Percentiles rank a stretch among this genome's conserved stretches.
These are phyloP conservation scores for Fagopyrum esculentum DNA, from an alignment of 148 eudicot genomes.

Conservation along the genomic window DNA sequence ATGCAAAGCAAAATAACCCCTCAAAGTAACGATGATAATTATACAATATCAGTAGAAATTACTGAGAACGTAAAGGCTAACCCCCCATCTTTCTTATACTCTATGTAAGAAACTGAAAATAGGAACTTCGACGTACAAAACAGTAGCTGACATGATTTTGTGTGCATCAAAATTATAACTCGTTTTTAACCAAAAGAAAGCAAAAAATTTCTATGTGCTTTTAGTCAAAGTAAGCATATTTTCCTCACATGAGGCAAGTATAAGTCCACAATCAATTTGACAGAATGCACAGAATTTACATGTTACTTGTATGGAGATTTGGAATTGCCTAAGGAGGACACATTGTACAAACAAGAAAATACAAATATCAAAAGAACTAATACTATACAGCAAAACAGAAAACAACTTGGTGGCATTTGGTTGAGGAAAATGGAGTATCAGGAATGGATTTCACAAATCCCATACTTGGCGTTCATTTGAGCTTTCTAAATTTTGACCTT, in stretches of 20 bases:
- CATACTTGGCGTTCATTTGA: neutral
- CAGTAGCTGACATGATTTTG: neutral
- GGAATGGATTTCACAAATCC: neutral
- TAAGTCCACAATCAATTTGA: neutral
- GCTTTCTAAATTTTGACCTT: neutral
- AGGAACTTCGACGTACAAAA: neutral
- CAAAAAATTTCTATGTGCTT: neutral
- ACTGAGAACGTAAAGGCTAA: neutral
- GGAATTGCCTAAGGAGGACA: neutral
- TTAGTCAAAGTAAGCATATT: neutral
- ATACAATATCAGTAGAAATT: neutral
- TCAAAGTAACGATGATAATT: neutral
- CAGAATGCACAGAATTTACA: neutral
- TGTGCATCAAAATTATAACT: neutral
- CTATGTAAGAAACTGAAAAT: neutral
- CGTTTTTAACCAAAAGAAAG: neutral
- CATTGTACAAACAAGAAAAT: neutral
- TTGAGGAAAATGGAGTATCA: neutral
- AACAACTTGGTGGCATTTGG: neutral
- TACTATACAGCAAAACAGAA: neutral
- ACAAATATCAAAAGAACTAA: neutral
- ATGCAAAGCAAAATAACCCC: neutral
- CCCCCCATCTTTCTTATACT: neutral
- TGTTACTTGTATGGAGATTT: neutral
- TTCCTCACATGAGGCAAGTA: neutral